Evolutionary conservation across 2,329 filamentous ascomycete genomes (phyloP), one percentile per base, ranked within the genome.

Genomic region (Cladosporium sp.): DNA sequence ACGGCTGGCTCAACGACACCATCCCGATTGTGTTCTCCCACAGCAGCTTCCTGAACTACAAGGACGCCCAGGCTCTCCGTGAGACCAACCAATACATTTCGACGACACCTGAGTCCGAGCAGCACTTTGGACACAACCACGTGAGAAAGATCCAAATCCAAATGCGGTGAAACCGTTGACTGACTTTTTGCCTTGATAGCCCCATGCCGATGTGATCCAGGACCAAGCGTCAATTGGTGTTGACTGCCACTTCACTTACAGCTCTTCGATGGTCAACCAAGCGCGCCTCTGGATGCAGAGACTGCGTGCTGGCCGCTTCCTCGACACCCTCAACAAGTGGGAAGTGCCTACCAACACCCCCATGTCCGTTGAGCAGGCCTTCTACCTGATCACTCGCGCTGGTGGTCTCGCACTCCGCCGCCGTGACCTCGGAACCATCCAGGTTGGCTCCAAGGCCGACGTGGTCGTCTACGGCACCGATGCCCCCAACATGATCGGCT

Each of bases 71-170:
- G 1, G 65, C 78, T 0, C 69, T 82, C 1, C 74, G 75, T 9
- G 52, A 62, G 0, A 70, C 70, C 2, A 75, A 81, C 61, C 72
- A 80, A 43, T 75, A 76, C 62, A 63, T 82, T 36, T 78, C 77
- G 45, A 78, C 78, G 51, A 82, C 79, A 0, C 77, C 78, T 1
- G 80, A 83, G 57, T 78, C 76, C 0, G 79, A 82, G 57, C 74
- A 79, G 69, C 77, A 80, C 59, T 81, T 75, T 61, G 78, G 79
- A n/a, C 76, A 79, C 56, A 67, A 64, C 0, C 75, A 81, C 51
- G n/a, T n/a, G n/a, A n/a, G n/a, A n/a, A n/a, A n/a, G n/a, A n/a
- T n/a, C n/a, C n/a, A n/a, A n/a, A n/a, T n/a, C n/a, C n/a, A n/a
- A n/a, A n/a, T n/a, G n/a, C n/a, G n/a, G n/a, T n/a, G n/a, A n/a